Evolutionary conservation across 495 filamentous ascomycete genomes (phyloP).

Genomic region (Daldinia childiae): DNA sequence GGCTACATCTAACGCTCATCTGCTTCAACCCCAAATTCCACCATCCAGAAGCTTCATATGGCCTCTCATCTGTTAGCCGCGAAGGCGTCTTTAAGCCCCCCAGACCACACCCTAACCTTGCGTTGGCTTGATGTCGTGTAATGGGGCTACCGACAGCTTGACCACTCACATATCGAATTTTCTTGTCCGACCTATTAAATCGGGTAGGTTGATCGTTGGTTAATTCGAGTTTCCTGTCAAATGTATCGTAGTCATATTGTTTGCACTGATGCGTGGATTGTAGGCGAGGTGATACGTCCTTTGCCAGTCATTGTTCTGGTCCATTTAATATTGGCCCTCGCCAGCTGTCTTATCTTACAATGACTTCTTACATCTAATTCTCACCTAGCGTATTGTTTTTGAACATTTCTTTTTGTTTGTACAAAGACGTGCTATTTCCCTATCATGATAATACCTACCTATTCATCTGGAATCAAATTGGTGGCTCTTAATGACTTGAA

Average conservation of each 20-base stretch:
- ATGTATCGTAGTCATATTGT: conserved; percentile 11
- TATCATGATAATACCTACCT: conserved; percentile 16
- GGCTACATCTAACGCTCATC: conserved; percentile 45
- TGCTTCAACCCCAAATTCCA: conserved; percentile 40
- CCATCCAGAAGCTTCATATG: conserved; percentile 39
- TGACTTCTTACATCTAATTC: conserved; percentile 24
- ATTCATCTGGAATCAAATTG: conserved; percentile 20
- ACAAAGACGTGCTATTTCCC: conserved; percentile 14
- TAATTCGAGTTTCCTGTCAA: conserved; percentile 8
- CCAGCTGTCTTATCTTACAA: conserved; percentile 30
- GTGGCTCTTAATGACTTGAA: conserved; percentile 33
- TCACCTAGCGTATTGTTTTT: conserved; percentile 18
- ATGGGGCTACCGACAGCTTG: conserved; percentile 3
- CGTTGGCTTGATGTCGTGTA: conserved; percentile 29
- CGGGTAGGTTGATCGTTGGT: conserved; percentile 19
- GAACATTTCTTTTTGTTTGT: conserved; percentile 27
- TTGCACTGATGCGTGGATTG: conserved; percentile 15
- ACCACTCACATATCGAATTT: conserved; percentile 34
- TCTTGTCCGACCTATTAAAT: conserved; percentile 15
- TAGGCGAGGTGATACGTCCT: conserved; percentile 13
- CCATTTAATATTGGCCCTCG: conserved; percentile 29
- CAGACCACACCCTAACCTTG: conserved; percentile 14
- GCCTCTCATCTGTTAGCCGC: conserved; percentile 42
- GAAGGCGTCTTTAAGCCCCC: conserved; percentile 30
- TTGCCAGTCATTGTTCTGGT: conserved; percentile 29